phyloP scores from a whole-genome alignment of 2,329 filamentous ascomycete species.

The Conoideocrella luteorostrata region DNA sequence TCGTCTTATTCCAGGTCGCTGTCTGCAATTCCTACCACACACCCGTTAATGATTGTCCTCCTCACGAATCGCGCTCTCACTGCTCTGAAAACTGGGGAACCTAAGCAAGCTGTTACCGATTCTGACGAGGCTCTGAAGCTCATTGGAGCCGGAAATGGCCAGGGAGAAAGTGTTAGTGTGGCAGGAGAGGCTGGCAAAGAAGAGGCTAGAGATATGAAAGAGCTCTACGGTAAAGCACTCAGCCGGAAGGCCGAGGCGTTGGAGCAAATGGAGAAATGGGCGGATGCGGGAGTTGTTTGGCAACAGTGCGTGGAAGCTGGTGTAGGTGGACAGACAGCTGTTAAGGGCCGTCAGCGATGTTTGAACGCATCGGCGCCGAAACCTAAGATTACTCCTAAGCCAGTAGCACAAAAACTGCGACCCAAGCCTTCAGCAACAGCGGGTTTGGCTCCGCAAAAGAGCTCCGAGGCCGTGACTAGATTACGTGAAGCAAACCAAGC shows the following conservation, averaged over 20 bases:
- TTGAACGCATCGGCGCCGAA: conserved; percentile 78
- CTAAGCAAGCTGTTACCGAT: conserved; percentile 79
- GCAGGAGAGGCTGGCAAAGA: conserved; percentile 49
- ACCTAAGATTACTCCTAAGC: conserved; percentile 30
- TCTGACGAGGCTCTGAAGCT: conserved; percentile 73
- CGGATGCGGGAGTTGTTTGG: conserved; percentile 76
- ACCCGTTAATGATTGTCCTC: conserved; percentile 82
- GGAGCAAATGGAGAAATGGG: conserved; percentile 93
- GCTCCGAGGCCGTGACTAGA: conserved; percentile 72
- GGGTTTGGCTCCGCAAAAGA: conserved; percentile 38
- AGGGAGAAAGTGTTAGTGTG: conserved; percentile 72
- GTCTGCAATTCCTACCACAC: conserved; percentile 63
- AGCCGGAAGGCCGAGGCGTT: conserved; percentile 93
- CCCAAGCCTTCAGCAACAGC: conserved; percentile 36
- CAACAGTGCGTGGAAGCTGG: conserved; percentile 74
- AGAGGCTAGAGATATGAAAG: conserved; percentile 76
- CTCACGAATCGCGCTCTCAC: conserved; percentile 89
- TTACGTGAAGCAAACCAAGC: conserved; percentile 79
- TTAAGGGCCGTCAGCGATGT: conserved; percentile 81
- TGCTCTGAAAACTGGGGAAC: conserved; percentile 83
- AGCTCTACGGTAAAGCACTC: conserved; percentile 88
- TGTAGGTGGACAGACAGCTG: conserved; percentile 76
- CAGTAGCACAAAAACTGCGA: conserved; percentile 40
- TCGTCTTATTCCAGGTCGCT: conserved; percentile 75
- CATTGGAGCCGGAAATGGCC: conserved; percentile 73